Evolutionary conservation across 164 flowering plant genomes (phyloP).

Genomic region (Dillenia suffruticosa): DNA sequence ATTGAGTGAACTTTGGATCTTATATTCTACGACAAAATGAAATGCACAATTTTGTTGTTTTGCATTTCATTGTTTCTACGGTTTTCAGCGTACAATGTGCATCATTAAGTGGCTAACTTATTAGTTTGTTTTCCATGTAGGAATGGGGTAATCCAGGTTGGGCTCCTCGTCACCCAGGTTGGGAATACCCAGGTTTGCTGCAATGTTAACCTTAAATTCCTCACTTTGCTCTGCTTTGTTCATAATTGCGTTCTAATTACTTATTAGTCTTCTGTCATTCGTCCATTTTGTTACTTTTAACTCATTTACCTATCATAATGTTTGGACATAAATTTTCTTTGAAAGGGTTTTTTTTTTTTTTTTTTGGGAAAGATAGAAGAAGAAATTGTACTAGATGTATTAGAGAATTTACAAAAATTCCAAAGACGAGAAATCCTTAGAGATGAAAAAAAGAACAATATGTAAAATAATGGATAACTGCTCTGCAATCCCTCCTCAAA

Average conservation of each 20-base stretch:
- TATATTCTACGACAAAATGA: background rate
- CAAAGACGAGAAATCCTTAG: no score
- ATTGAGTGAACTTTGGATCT: background rate
- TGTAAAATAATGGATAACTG: no score
- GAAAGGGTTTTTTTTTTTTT: no score
- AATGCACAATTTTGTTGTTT: background rate
- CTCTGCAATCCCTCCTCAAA: no score
- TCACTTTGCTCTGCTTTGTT: background rate
- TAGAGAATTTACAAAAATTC: no score
- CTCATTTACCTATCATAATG: no score
- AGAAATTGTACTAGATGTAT: no score
- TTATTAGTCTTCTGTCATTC: no score
- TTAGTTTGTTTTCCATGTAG: slow-evolving; percentile 29
- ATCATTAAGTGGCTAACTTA: background rate
- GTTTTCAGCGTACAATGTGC: background rate
- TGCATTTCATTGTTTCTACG: background rate
- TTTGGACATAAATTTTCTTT: no score
- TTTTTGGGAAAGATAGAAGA: no score
- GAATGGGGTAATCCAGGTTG: slow-evolving; percentile 63
- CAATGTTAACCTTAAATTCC: background rate
- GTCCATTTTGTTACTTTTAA: no score
- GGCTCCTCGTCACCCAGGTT: slow-evolving; percentile 49
- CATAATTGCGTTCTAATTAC: background rate
- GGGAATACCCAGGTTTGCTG: slow-evolving; percentile 56
- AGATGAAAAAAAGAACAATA: no score